Conservation (phyloP, 495 filamentous ascomycete genomes). For the Choiromyces venosus region DNA sequence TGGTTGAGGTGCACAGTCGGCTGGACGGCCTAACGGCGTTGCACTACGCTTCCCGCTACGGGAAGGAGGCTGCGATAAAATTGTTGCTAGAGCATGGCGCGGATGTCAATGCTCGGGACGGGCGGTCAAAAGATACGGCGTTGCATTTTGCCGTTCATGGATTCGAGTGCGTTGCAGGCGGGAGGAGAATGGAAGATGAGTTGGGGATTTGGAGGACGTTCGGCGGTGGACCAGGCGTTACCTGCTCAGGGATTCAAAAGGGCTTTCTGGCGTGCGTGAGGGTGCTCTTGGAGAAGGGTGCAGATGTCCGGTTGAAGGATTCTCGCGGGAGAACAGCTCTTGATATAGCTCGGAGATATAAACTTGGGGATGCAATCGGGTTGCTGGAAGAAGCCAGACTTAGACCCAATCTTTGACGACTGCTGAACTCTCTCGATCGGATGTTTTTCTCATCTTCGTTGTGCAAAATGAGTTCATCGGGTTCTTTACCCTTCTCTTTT, state of each 20-base stretch:
- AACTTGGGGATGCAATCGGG: slow-evolving; percentile 1
- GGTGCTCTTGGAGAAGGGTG: background rate
- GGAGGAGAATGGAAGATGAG: background rate
- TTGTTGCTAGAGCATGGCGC: background rate
- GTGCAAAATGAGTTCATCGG: background rate
- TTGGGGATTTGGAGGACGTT: background rate
- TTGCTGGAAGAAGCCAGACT: background rate
- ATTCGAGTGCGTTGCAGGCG: background rate
- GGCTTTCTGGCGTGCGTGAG: background rate
- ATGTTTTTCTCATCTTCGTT: background rate
- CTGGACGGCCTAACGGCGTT: background rate
- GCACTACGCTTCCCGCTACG: slow-evolving; percentile 1
- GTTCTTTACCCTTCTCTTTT: background rate
- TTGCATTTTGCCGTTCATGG: background rate
- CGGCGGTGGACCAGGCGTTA: background rate
- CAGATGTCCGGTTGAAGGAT: background rate
- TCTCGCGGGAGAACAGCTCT: background rate
- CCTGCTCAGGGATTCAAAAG: background rate
- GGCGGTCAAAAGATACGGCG: background rate
- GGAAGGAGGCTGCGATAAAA: background rate
- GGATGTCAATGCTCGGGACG: background rate
- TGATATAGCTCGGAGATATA: slow-evolving; percentile 2
- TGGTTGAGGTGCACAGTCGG: background rate
- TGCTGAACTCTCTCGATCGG: background rate
- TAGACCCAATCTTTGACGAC: background rate